Percentiles rank a stretch among this genome's conserved stretches.
Evolutionary conservation across 225 moss, liverwort and hornwort species (phyloP).

Genomic region (Polytrichum formosum): DNA sequence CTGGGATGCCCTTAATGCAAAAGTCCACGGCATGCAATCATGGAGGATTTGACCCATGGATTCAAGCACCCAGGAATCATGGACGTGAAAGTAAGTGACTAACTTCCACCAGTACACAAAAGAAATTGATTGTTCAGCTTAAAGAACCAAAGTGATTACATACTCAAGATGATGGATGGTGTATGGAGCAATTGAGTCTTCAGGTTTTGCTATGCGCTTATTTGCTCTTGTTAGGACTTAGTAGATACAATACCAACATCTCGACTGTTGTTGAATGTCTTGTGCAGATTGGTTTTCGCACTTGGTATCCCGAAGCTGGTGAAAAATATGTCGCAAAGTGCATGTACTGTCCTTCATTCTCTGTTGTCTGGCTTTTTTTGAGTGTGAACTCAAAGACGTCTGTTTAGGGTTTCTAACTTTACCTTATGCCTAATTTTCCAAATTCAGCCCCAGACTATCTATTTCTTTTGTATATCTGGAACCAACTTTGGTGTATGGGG

Average conservation of each 20-base stretch:
- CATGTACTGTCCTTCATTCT: conserved; percentile 38
- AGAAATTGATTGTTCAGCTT: too few relatives aligned
- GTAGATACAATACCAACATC: background rate
- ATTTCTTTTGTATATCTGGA: background rate
- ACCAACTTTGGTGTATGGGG: background rate
- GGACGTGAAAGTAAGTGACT: conserved; percentile 73
- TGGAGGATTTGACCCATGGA: conserved; percentile 81
- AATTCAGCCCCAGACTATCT: too few relatives aligned
- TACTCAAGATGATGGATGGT: too few relatives aligned
- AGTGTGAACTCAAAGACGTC: background rate
- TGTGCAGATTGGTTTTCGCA: conserved; percentile 72
- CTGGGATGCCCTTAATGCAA: conserved; percentile 16
- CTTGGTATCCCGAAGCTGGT: conserved; percentile 83
- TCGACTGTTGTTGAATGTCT: background rate
- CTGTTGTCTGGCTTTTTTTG: background rate
- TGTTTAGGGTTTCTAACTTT: too few relatives aligned
- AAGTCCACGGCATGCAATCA: conserved; percentile 61
- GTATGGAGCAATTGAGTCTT: too few relatives aligned
- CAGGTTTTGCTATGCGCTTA: too few relatives aligned
- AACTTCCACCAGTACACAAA: too few relatives aligned
- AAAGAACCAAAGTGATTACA: too few relatives aligned
- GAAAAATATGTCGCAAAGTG: conserved; percentile 70
- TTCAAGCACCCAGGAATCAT: conserved; percentile 67
- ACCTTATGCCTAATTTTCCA: too few relatives aligned
- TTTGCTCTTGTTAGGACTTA: background rate